phyloP scores from a whole-genome alignment of 1,284 basidiomycete species.

The Entoloma clypeatum region DNA sequence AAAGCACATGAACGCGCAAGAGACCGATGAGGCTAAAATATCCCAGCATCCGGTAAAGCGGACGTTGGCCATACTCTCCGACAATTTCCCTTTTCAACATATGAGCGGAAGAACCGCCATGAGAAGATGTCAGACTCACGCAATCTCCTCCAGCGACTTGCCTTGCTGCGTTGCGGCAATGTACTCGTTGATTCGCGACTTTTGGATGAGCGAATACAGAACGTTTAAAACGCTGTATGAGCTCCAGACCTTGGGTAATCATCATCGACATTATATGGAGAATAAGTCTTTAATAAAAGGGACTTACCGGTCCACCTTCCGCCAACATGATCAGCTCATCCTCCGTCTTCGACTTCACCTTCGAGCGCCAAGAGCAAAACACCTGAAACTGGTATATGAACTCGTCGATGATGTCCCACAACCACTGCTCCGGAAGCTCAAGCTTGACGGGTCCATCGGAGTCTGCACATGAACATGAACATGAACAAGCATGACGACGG shows the following conservation, averaged over 20 bases:
- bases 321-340: constrained; percentile 85
- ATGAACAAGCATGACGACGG: not conserved
- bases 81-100: constrained; percentile 63
- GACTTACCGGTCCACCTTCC: constrained; percentile 65
- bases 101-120: constrained; percentile 1
- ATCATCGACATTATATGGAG: constrained; percentile 2
- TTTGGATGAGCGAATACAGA: constrained; percentile 96
- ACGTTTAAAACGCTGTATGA: constrained; percentile 98
- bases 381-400: constrained; percentile 99
- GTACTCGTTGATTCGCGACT: constrained; percentile 93
- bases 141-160: constrained; percentile 77
- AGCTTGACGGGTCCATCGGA: constrained; percentile 91
- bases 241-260: constrained; percentile 78
- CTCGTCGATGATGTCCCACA: constrained; percentile 99
- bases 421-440: constrained; percentile 94
- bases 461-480: constrained; percentile 44
- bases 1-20: constrained; percentile 90
- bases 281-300: constrained; percentile 13
- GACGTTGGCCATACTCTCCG: constrained; percentile 88
- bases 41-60: constrained; percentile 94
- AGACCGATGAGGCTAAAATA: constrained; percentile 97
- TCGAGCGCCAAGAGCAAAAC: constrained; percentile 89
- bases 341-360: constrained; percentile 81
- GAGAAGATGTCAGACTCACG: constrained; percentile 45
- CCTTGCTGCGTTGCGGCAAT: constrained; percentile 80